Conservation (phyloP, 345 rosid genomes). For the Lenwebbia sp. region DNA sequence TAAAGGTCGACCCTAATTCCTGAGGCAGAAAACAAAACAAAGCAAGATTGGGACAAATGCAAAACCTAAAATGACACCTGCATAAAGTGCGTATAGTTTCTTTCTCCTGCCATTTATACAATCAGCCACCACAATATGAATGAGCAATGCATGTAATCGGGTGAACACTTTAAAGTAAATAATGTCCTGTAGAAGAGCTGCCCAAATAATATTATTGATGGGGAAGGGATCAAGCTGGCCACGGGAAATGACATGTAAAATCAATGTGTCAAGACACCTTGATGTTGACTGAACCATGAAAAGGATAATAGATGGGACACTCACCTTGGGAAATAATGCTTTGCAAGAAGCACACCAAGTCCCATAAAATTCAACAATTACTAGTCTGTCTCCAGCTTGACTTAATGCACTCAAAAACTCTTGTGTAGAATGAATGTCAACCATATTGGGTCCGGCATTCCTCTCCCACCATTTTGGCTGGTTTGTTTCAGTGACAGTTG, state of each 20-base stretch:
- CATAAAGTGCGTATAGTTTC: background rate
- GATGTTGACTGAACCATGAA: background rate
- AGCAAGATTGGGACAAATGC: background rate
- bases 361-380: slow-evolving; percentile 91
- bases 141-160: background rate
- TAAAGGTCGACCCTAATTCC: background rate
- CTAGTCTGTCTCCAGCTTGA: slow-evolving; percentile 72
- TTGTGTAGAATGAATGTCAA: slow-evolving; percentile 80
- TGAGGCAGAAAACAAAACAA: background rate
- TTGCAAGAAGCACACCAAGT: slow-evolving; percentile 97
- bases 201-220: background rate
- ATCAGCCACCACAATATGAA: background rate
- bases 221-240: background rate
- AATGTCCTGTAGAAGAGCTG: background rate
- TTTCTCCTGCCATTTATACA: background rate
- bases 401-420: slow-evolving; percentile 69
- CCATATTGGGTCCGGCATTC: slow-evolving; percentile 82
- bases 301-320: background rate
- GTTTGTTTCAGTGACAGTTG: slow-evolving; percentile 54
- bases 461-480: slow-evolving; percentile 95
- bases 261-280: background rate
- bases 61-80: background rate
- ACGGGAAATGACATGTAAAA: background rate
- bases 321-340: slow-evolving; percentile 79
- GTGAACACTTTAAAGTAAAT: background rate